Base-by-base conservation (phyloP, 108 stramenopile species). In the Cylindrotheca fusiformis region DNA sequence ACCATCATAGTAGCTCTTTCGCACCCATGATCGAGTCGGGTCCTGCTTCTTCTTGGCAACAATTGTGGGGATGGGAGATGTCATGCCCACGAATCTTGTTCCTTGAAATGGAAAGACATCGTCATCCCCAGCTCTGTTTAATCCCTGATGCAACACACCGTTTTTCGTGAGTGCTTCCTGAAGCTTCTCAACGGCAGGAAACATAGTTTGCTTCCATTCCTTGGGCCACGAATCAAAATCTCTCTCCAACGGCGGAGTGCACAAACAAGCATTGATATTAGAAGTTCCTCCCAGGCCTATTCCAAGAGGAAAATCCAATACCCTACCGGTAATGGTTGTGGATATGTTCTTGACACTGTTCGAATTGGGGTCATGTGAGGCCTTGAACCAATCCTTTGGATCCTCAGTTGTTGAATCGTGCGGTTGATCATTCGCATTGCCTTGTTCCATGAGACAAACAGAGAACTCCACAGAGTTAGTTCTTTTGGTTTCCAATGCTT, bases 191-290 rank as follows among this genome's bases (percentile, higher is more conserved):
- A 70, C 64, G 26, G 49, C 33, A 33, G 23, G 1, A 21, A 47
- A 29, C 19, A 79, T 20, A 17, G 30, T 52, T 4, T 29, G 52
- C 56, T 61, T 84, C 78, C 82, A 86, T 18, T 33, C 58, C 17
- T 71, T 69, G 18, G 86, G 86, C 90, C 90, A 91, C 10, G 12
- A 22, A 32, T 72, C 58, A 53, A 82, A 80, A 60, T 90, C 85
- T 20, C 52, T 17, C 24, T 48, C 25, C 25, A 56, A 29, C 5
- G 90, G 90, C 8, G 70, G 59, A 21, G 67, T 41, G 24, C 72
- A 48, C 27, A 91, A 55, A n/a, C 83, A 71, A 2, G 90, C 90
- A 67, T 91, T 72, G 24, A 88, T 76, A 50, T 84, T 86, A n/a
- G 85, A 86, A 12, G 78, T 65, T 0, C 90, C 90, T 25, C 90